Conservation (phyloP, 78 protist species). For the Monocercomonoides exilis region DNA sequence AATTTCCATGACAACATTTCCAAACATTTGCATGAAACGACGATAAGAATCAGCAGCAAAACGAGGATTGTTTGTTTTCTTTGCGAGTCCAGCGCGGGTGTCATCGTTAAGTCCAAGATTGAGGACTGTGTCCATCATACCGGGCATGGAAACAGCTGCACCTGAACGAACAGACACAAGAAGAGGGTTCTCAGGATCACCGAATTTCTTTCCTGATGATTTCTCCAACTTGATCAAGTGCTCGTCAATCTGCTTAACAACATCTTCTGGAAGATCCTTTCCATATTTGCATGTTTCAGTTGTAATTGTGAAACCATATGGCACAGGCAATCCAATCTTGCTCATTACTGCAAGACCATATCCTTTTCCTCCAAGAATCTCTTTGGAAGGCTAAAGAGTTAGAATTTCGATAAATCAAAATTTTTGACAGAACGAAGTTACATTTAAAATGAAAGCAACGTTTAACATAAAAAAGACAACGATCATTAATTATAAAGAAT, state of each 20-base stretch:
- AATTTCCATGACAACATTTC: slow-evolving; percentile 44
- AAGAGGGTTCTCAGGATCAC: slow-evolving; percentile 44
- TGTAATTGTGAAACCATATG: slow-evolving; percentile 62
- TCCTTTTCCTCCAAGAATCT: slow-evolving; percentile 66
- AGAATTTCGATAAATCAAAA: background rate
- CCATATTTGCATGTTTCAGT: slow-evolving; percentile 36
- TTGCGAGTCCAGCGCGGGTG: slow-evolving; percentile 22
- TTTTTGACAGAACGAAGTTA: background rate
- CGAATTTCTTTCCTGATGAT: slow-evolving; percentile 42
- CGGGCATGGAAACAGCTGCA: slow-evolving; percentile 48
- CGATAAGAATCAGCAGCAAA: slow-evolving; percentile 65
- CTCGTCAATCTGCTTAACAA: background rate
- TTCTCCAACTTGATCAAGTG: slow-evolving; percentile 27
- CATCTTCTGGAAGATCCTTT: slow-evolving; percentile 10
- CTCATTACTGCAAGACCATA: slow-evolving; percentile 48
- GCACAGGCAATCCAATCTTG: slow-evolving; percentile 58
- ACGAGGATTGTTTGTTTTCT: slow-evolving; percentile 33
- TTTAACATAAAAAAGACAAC: background rate
- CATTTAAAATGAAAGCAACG: background rate
- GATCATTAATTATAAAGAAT: background rate
- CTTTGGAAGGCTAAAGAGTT: slow-evolving; percentile 15
- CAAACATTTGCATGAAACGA: slow-evolving; percentile 61
- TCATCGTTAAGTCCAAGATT: slow-evolving; percentile 61
- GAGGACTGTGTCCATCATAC: slow-evolving; percentile 77
- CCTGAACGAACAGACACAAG: slow-evolving; percentile 65